These are phyloP conservation scores for Yamadazyma pseudoaaseri DNA, from an alignment of 1,139 yeast species.

Conservation along the genomic window DNA sequence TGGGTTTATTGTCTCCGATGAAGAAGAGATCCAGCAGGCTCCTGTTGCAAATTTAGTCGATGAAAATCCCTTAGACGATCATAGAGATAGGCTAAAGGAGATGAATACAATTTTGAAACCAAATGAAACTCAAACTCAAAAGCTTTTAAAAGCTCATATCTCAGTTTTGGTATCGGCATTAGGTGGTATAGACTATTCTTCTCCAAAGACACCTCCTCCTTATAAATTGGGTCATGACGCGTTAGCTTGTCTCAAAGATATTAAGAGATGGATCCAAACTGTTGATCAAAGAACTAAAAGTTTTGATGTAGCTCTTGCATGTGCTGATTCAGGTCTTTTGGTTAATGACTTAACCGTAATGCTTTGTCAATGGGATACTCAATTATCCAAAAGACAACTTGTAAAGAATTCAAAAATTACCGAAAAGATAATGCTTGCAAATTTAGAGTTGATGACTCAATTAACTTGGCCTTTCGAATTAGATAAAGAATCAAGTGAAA, in stretches of 20 bases:
- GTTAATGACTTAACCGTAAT: slow-evolving; percentile 73
- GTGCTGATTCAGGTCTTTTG: slow-evolving; percentile 77
- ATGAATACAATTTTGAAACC: slow-evolving; percentile 31
- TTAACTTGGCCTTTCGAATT: slow-evolving; percentile 79
- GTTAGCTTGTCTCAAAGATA: slow-evolving; percentile 79
- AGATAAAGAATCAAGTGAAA: slow-evolving; percentile 47
- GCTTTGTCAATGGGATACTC: slow-evolving; percentile 69
- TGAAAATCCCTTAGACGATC: slow-evolving; percentile 4
- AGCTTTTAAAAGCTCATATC: slow-evolving; percentile 62
- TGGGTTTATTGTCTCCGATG: slow-evolving; percentile 13
- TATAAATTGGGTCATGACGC: slow-evolving; percentile 92
- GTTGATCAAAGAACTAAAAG: slow-evolving; percentile 73
- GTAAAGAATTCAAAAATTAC: slow-evolving; percentile 34
- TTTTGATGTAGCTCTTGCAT: slow-evolving; percentile 84
- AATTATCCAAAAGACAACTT: slow-evolving; percentile 19
- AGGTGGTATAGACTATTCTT: slow-evolving; percentile 73
- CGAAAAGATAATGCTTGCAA: slow-evolving; percentile 66
- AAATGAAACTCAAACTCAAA: slow-evolving; percentile 39
- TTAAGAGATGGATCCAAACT: slow-evolving; percentile 81
- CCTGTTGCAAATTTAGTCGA: slow-evolving; percentile 15
- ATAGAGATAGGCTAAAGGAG: slow-evolving; percentile 26
- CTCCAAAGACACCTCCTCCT: slow-evolving; percentile 40
- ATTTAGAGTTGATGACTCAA: slow-evolving; percentile 77
- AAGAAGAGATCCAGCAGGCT: slow-evolving; percentile 11
- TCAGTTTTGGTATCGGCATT: slow-evolving; percentile 73